Percentiles rank a stretch among this genome's conserved stretches.
phyloP scores from a whole-genome alignment of 208 protist genomes.

The Leishmania martiniquensis region DNA sequence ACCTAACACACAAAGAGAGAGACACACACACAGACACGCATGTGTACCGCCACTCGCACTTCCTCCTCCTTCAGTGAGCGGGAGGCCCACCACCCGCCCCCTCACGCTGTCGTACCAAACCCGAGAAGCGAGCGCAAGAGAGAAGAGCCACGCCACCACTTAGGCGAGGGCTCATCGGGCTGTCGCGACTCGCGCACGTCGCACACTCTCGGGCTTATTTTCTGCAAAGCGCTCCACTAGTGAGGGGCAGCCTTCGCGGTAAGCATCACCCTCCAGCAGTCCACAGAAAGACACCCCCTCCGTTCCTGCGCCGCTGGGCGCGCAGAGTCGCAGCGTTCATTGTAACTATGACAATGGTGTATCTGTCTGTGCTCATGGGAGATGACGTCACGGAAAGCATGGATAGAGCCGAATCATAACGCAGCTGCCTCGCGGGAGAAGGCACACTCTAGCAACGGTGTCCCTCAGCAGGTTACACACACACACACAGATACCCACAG shows the following conservation, averaged over 20 bases:
- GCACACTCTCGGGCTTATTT: constrained; percentile 60
- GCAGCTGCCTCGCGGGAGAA: neutral
- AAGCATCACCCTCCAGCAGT: constrained; percentile 41
- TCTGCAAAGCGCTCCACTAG: constrained; percentile 59
- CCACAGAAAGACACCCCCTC: no score
- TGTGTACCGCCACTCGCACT: neutral
- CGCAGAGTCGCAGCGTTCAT: no score
- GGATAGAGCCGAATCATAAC: constrained; percentile 32
- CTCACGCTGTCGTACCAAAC: neutral
- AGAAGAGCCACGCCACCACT: neutral
- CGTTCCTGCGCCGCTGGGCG: no score
- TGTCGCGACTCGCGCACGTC: neutral
- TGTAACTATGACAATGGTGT: constrained; percentile 36
- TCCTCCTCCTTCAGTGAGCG: neutral
- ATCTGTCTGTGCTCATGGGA: constrained; percentile 31
- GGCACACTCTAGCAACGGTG: neutral
- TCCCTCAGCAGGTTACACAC: neutral
- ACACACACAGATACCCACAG: constrained; percentile 6
- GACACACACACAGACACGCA: constrained; percentile 1
- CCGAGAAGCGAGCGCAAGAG: neutral
- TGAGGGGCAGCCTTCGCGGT: constrained; percentile 51
- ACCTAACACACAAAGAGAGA: no score
- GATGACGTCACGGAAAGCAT: constrained; percentile 33
- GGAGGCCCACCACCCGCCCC: neutral
- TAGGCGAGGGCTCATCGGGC: neutral